These are phyloP conservation scores for Ogataea haglerorum DNA, from an alignment of 805 yeast species.

Conservation along the genomic window DNA sequence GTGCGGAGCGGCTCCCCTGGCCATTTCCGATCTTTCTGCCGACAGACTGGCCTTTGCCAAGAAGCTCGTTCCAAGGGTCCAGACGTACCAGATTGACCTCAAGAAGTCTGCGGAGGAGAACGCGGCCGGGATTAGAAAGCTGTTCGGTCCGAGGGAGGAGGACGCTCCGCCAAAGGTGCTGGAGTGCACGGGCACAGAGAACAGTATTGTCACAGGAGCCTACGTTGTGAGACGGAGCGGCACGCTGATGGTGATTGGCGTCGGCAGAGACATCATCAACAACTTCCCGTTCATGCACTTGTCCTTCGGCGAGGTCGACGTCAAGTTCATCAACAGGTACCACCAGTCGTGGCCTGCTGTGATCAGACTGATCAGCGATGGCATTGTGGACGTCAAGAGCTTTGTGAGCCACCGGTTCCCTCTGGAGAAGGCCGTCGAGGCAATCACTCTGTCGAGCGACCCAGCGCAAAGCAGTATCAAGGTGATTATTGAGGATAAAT, in stretches of 20 bases:
- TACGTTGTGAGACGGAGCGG: slow-evolving; percentile 48
- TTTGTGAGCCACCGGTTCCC: slow-evolving; percentile 48
- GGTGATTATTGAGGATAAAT: slow-evolving; percentile 40
- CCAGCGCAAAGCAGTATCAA: slow-evolving; percentile 44
- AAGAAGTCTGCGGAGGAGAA: slow-evolving; percentile 34
- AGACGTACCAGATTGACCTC: slow-evolving; percentile 41
- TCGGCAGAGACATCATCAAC: slow-evolving; percentile 44
- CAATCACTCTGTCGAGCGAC: slow-evolving; percentile 38
- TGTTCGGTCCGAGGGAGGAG: slow-evolving; percentile 37
- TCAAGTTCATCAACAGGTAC: slow-evolving; percentile 51
- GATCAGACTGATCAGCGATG: slow-evolving; percentile 44
- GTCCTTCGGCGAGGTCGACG: slow-evolving; percentile 49
- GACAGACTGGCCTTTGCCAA: slow-evolving; percentile 46
- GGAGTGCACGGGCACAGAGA: slow-evolving; percentile 55
- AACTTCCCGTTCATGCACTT: slow-evolving; percentile 54
- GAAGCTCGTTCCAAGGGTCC: slow-evolving; percentile 43
- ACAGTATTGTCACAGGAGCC: slow-evolving; percentile 44
- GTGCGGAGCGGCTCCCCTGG: slow-evolving; percentile 50
- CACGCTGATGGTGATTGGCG: slow-evolving; percentile 46
- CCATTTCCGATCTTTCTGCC: slow-evolving; percentile 45
- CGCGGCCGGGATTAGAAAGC: slow-evolving; percentile 35
- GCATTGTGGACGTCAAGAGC: slow-evolving; percentile 40
- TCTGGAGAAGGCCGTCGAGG: slow-evolving; percentile 45
- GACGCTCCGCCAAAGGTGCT: slow-evolving; percentile 42
- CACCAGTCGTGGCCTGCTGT: slow-evolving; percentile 57